These are phyloP conservation scores for Tolypocladium amazonense DNA, from an alignment of 2,329 filamentous ascomycete genomes.

Conservation along the genomic window DNA sequence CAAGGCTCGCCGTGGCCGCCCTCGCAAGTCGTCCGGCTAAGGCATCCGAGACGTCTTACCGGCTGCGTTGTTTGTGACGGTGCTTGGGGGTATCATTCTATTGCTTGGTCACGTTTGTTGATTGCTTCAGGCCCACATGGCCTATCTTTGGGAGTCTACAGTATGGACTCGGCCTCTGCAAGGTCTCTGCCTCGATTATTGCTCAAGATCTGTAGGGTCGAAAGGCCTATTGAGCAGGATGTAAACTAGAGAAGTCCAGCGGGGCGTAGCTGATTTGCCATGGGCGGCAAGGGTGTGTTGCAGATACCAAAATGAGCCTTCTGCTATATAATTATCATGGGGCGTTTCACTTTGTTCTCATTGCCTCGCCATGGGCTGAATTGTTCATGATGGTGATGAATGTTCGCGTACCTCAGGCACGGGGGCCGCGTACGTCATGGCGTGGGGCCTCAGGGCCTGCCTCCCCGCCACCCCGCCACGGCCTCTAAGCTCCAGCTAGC, in stretches of 20 bases:
- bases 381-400: not conserved
- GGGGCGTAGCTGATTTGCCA: not conserved
- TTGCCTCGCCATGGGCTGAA: not conserved
- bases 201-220: not conserved
- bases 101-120: not conserved
- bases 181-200: not conserved
- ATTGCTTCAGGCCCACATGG: not conserved
- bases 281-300: not conserved
- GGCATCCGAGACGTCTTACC: not conserved
- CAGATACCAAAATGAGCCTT: not conserved
- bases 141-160: not conserved
- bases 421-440: not conserved
- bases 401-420: not conserved
- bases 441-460: not conserved
- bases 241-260: not conserved
- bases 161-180: not conserved
- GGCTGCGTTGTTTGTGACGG: not conserved
- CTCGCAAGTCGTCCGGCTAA: slow-evolving; percentile 11
- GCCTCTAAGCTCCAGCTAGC: not conserved
- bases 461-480: not conserved
- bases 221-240: not conserved
- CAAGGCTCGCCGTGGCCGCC: slow-evolving; percentile 12
- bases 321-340: not conserved
- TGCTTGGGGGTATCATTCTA: no score
- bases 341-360: not conserved